Conservation (phyloP, 768 basidiomycete genomes). For the Lanmaoa rubissima region DNA sequence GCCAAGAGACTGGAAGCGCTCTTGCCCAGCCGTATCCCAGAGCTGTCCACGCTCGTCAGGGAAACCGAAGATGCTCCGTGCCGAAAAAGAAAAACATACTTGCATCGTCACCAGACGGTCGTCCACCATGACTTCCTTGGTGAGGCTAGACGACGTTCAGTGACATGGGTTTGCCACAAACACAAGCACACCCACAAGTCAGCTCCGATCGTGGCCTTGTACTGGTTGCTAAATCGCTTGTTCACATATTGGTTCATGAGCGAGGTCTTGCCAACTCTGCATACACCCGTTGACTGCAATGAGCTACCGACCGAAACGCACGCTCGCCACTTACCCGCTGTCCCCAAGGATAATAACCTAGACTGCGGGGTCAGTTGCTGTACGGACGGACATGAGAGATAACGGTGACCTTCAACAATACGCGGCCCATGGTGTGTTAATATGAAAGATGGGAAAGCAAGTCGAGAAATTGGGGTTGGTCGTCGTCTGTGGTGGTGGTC, state of each 20-base stretch:
- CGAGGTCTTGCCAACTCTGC: constrained; percentile 96
- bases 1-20: constrained; percentile 98
- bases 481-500: constrained; percentile 11
- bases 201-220: constrained; percentile 98
- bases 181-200: constrained; percentile 71
- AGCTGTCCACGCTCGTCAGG: constrained; percentile 50
- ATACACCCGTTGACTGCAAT: constrained; percentile 1
- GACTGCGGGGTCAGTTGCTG: constrained; percentile 7
- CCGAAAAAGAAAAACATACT: constrained; percentile 43
- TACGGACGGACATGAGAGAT: not conserved
- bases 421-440: constrained; percentile 65
- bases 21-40: constrained; percentile 99
- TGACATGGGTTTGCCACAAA: constrained; percentile 1
- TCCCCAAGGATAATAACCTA: constrained; percentile 99
- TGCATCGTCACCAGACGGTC: constrained; percentile 99
- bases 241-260: constrained; percentile 99
- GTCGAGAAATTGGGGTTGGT: not conserved
- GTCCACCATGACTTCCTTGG: constrained; percentile 98
- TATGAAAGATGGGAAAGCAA: not conserved
- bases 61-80: not conserved
- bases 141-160: constrained; percentile 55
- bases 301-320: constrained; percentile 7
- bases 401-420: constrained; percentile 71
- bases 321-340: constrained; percentile 65
- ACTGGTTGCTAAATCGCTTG: constrained; percentile 99